Conservation (phyloP, 805 yeast genomes). For the Candida sanyiensis region DNA sequence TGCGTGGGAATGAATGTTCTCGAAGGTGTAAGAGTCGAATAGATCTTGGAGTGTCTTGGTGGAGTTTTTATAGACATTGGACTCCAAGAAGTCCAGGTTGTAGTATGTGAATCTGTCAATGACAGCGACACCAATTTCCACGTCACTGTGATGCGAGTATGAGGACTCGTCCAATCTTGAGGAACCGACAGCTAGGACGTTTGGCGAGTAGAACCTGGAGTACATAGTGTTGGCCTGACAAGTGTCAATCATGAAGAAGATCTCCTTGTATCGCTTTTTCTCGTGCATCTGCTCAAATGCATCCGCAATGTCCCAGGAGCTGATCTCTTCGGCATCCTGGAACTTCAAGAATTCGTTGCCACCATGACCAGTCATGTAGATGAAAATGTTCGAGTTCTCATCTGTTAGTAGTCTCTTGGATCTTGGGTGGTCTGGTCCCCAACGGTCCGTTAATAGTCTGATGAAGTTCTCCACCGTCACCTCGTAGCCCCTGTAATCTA, state of each 20-base stretch:
- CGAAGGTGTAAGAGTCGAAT: slow-evolving; percentile 78
- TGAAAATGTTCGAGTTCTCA: slow-evolving; percentile 88
- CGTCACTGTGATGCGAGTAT: slow-evolving; percentile 92
- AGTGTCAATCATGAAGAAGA: slow-evolving; percentile 96
- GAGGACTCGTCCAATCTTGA: slow-evolving; percentile 83
- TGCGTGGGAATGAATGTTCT: slow-evolving; percentile 82
- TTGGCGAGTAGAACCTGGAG: slow-evolving; percentile 86
- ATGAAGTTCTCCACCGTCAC: slow-evolving; percentile 96
- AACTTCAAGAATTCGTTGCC: slow-evolving; percentile 96
- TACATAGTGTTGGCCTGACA: slow-evolving; percentile 99
- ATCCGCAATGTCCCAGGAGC: slow-evolving; percentile 92
- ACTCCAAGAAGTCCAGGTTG: slow-evolving; percentile 82
- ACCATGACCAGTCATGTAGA: slow-evolving; percentile 97
- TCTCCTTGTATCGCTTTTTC: slow-evolving; percentile 90
- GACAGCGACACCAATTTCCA: slow-evolving; percentile 95
- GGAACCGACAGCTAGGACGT: slow-evolving; percentile 88
- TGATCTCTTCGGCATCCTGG: slow-evolving; percentile 97
- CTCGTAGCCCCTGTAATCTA: slow-evolving; percentile 95
- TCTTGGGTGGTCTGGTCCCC: slow-evolving; percentile 92
- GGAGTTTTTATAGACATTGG: slow-evolving; percentile 63
- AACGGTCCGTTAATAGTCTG: slow-evolving; percentile 87
- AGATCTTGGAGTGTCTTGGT: slow-evolving; percentile 72
- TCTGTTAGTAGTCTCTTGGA: slow-evolving; percentile 88
- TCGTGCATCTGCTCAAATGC: slow-evolving; percentile 97
- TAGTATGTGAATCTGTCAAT: slow-evolving; percentile 94